These are phyloP conservation scores for Apiospora phragmitis DNA, from an alignment of 2,329 filamentous ascomycete genomes.

Conservation along the genomic window DNA sequence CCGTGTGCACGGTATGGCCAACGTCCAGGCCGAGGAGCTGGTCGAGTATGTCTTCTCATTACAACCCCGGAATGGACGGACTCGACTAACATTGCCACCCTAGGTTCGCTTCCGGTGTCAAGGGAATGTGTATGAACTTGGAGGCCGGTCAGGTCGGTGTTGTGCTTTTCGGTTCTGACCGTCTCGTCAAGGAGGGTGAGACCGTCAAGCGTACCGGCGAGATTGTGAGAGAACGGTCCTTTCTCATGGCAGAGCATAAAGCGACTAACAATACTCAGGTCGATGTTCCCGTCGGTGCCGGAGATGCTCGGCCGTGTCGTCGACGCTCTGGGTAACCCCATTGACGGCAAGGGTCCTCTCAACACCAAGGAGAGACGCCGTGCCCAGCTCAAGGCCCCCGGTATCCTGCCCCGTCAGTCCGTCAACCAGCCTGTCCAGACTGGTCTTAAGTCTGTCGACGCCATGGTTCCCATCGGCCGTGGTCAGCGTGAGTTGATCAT, in stretches of 20 bases:
- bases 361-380: constrained; percentile 89
- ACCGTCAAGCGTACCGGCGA: constrained; percentile 99
- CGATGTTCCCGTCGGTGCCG: constrained; percentile 89
- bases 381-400: constrained; percentile 98
- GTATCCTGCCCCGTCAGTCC: constrained; percentile 94
- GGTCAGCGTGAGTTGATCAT: constrained; percentile 99
- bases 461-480: constrained; percentile 99
- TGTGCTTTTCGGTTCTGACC: constrained; percentile 99
- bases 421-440: constrained; percentile 99
- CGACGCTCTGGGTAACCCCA: constrained; percentile 98
- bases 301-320: constrained; percentile 97
- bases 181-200: constrained; percentile 99
- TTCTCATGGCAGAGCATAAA: not conserved
- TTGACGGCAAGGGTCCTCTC: constrained; percentile 98
- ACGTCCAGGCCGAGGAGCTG: constrained; percentile 99
- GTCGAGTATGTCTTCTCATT: constrained; percentile 77
- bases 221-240: constrained; percentile 70
- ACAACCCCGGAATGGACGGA: constrained; percentile 18
- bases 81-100: constrained; percentile 22
- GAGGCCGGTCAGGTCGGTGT: constrained; percentile 99
- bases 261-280: constrained; percentile 58
- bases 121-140: constrained; percentile 99
- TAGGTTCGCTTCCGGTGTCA: constrained; percentile 98
- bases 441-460: constrained; percentile 98
- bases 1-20: constrained; percentile 99